Conservation (phyloP, 192 early-diverging fungal genomes). For the Diversispora eburnea region DNA sequence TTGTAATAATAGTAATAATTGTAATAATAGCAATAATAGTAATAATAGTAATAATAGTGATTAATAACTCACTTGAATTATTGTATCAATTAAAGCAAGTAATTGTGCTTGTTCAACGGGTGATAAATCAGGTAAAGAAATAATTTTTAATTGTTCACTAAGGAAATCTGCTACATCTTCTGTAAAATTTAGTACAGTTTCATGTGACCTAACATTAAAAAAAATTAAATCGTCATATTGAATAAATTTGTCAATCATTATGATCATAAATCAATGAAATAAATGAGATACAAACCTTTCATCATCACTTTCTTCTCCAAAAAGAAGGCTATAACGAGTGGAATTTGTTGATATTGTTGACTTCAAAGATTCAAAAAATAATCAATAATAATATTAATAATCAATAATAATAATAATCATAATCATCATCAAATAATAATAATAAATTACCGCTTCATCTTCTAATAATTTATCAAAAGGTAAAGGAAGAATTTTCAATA, state of each 20-base stretch:
- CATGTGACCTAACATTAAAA: constrained; percentile 25
- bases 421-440: neutral
- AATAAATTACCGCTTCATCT: constrained; percentile 43
- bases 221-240: neutral
- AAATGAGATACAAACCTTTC: constrained; percentile 13
- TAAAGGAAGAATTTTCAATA: constrained; percentile 55
- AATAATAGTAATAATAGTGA: too few relatives aligned
- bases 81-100: constrained; percentile 73
- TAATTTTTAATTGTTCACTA: constrained; percentile 51
- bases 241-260: constrained; percentile 9
- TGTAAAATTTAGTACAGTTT: constrained; percentile 37
- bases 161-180: constrained; percentile 45
- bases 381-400: neutral
- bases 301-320: constrained; percentile 25
- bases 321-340: constrained; percentile 11
- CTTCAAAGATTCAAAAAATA: neutral
- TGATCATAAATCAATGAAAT: too few relatives aligned
- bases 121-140: constrained; percentile 59
- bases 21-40: too few relatives aligned
- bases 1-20: too few relatives aligned
- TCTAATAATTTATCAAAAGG: constrained; percentile 60
- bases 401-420: neutral
- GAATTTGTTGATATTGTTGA: constrained; percentile 7
- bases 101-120: constrained; percentile 68
- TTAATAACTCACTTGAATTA: constrained; percentile 48